These are phyloP conservation scores for Colletotrichum brevisporum DNA, from an alignment of 2,329 filamentous ascomycete genomes.

Conservation along the genomic window DNA sequence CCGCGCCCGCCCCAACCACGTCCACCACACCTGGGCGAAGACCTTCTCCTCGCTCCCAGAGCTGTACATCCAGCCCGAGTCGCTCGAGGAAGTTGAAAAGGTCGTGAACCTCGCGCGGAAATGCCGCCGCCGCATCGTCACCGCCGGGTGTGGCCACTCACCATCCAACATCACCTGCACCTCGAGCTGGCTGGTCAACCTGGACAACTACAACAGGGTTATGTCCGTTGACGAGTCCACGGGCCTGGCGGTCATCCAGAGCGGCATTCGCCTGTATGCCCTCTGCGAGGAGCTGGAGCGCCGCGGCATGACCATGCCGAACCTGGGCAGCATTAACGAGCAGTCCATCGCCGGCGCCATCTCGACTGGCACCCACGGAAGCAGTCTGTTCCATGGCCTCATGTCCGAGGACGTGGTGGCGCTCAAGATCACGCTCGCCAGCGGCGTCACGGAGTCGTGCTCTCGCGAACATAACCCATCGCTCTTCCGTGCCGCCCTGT, in stretches of 20 bases:
- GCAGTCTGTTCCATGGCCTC: slow-evolving; percentile 85
- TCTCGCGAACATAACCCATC: slow-evolving; percentile 77
- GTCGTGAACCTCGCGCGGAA: slow-evolving; percentile 83
- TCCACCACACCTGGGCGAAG: slow-evolving; percentile 94
- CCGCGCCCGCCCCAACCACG: slow-evolving; percentile 78
- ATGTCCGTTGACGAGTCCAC: slow-evolving; percentile 77
- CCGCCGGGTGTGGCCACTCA: slow-evolving; percentile 92
- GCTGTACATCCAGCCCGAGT: slow-evolving; percentile 89
- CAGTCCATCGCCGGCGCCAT: slow-evolving; percentile 95
- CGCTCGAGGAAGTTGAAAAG: slow-evolving; percentile 86
- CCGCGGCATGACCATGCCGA: slow-evolving; percentile 87
- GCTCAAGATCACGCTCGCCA: slow-evolving; percentile 85
- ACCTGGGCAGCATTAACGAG: slow-evolving; percentile 93
- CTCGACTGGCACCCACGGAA: slow-evolving; percentile 93
- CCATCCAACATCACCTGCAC: slow-evolving; percentile 94
- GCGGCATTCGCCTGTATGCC: slow-evolving; percentile 86
- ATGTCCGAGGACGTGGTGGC: slow-evolving; percentile 83
- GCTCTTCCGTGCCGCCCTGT: slow-evolving; percentile 88
- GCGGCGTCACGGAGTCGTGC: slow-evolving; percentile 81
- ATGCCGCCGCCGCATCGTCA: slow-evolving; percentile 85
- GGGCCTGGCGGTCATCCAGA: slow-evolving; percentile 81
- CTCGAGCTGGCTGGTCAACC: slow-evolving; percentile 93
- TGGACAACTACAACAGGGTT: slow-evolving; percentile 85
- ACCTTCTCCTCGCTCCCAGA: slow-evolving; percentile 93
- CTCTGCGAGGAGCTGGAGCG: slow-evolving; percentile 82